A percentile compares a stretch with the other conserved stretches of the same genome.
Evolutionary conservation across 2,329 filamentous ascomycete genomes (phyloP).

Genomic region (Ophiocordyceps camponoti-leonardi): DNA sequence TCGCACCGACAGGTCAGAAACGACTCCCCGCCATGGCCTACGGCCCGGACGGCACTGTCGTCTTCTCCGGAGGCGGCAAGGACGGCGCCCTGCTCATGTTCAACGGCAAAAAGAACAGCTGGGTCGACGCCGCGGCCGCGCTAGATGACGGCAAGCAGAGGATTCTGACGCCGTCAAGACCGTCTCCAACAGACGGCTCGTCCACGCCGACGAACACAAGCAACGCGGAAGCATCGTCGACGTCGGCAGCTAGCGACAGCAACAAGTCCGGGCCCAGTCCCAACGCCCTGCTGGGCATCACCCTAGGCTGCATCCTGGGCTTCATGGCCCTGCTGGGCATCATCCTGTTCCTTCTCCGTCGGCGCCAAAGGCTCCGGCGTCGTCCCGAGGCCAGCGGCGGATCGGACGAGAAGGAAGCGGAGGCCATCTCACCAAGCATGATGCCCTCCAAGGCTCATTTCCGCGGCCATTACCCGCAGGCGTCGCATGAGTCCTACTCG

Average conservation of each 20-base stretch:
- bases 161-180: slow-evolving; percentile 7
- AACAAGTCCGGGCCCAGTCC: slow-evolving; percentile 17
- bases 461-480: slow-evolving; percentile 32
- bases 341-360: slow-evolving; percentile 42
- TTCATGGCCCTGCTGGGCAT: slow-evolving; percentile 53
- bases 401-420: slow-evolving; percentile 40
- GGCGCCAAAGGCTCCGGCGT: slow-evolving; percentile 34
- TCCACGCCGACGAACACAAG: slow-evolving; percentile 10
- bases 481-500: slow-evolving; percentile 40
- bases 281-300: slow-evolving; percentile 57
- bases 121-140: slow-evolving; percentile 53
- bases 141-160: slow-evolving; percentile 33
- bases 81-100: slow-evolving; percentile 61
- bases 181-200: slow-evolving; percentile 6
- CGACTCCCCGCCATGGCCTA: slow-evolving; percentile 57
- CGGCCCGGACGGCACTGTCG: slow-evolving; percentile 46
- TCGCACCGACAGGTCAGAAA: slow-evolving; percentile 47
- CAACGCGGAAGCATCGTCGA: slow-evolving; percentile 5
- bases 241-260: slow-evolving; percentile 4
- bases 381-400: slow-evolving; percentile 29
- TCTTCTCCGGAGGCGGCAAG: slow-evolving; percentile 59
- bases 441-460: slow-evolving; percentile 20
- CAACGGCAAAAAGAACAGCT: slow-evolving; percentile 55
- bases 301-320: slow-evolving; percentile 66
- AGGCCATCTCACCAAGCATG: slow-evolving; percentile 28